phyloP scores from a whole-genome alignment of 83 land plant genomes.

The Larix sibirica region DNA sequence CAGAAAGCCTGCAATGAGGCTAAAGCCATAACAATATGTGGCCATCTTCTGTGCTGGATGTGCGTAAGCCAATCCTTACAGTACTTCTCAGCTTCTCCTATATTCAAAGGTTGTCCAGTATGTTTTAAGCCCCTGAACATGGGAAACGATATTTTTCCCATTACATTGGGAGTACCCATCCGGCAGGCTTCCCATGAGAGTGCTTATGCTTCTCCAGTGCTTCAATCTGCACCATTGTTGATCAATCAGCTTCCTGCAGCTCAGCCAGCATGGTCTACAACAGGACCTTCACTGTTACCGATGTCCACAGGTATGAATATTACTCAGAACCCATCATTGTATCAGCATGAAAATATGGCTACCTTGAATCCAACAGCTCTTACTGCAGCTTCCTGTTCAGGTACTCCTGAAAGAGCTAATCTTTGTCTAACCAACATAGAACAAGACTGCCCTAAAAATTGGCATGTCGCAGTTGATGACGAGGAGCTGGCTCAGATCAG shows the following conservation, averaged over 20 bases:
- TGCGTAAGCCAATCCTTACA: not conserved
- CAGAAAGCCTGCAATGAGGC: not conserved
- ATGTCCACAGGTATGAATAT: not conserved
- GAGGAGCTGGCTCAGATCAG: conserved; percentile 57
- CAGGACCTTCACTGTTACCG: not conserved
- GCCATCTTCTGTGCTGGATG: not conserved
- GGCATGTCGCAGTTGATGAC: conserved; percentile 24
- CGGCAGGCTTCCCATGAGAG: not conserved
- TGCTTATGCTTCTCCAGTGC: not conserved
- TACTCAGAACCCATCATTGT: not conserved
- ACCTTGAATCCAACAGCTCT: not conserved
- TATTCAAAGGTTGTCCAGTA: not conserved
- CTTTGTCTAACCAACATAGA: not conserved
- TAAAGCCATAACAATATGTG: conserved; percentile 9
- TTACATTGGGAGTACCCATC: conserved; percentile 1
- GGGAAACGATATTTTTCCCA: not conserved
- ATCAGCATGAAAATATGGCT: not conserved
- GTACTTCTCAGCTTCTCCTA: not conserved
- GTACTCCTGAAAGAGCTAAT: not conserved
- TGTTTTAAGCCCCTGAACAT: not conserved
- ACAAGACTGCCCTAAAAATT: not conserved
- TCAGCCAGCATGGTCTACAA: conserved; percentile 3
- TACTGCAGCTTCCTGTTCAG: not conserved
- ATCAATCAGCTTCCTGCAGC: conserved; percentile 9
- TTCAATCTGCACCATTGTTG: conserved; percentile 12